Evolutionary conservation across 1,139 yeast species (phyloP).

Genomic region (Pichia sp.): DNA sequence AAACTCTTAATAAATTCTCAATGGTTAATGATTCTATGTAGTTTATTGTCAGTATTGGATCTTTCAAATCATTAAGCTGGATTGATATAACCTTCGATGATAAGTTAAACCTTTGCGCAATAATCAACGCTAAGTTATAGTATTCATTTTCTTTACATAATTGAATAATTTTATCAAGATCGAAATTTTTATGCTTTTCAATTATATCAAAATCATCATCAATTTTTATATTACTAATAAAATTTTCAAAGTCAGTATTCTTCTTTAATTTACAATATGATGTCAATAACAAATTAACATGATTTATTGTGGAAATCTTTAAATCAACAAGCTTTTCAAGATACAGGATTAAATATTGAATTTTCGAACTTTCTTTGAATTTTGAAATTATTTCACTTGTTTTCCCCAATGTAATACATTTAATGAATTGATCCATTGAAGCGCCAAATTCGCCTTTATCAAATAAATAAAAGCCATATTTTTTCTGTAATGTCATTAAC

Average conservation of each 20-base stretch:
- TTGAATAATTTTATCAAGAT: slow-evolving; percentile 62
- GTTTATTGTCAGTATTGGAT: slow-evolving; percentile 55
- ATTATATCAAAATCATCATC: slow-evolving; percentile 32
- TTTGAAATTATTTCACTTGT: slow-evolving; percentile 75
- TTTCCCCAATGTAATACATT: slow-evolving; percentile 39
- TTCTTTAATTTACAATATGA: slow-evolving; percentile 76
- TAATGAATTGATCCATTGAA: slow-evolving; percentile 64
- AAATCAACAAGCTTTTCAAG: slow-evolving; percentile 50
- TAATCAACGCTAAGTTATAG: slow-evolving; percentile 57
- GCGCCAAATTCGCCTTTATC: slow-evolving; percentile 57
- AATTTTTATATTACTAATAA: slow-evolving; percentile 42
- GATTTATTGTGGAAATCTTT: slow-evolving; percentile 61
- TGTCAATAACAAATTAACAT: slow-evolving; percentile 72
- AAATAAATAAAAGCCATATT: slow-evolving; percentile 69
- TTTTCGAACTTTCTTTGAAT: slow-evolving; percentile 79
- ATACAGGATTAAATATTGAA: slow-evolving; percentile 57
- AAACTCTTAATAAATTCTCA: slow-evolving; percentile 70
- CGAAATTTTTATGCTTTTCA: slow-evolving; percentile 41
- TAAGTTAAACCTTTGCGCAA: slow-evolving; percentile 68
- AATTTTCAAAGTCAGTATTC: slow-evolving; percentile 49
- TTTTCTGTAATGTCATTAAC: slow-evolving; percentile 50
- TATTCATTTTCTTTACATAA: slow-evolving; percentile 76
- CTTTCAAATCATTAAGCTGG: slow-evolving; percentile 58
- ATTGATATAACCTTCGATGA: slow-evolving; percentile 75
- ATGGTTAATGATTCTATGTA: slow-evolving; percentile 67